Base-by-base conservation (phyloP, 495 filamentous ascomycete genomes). In the Aspergillus incahuasiensis region DNA sequence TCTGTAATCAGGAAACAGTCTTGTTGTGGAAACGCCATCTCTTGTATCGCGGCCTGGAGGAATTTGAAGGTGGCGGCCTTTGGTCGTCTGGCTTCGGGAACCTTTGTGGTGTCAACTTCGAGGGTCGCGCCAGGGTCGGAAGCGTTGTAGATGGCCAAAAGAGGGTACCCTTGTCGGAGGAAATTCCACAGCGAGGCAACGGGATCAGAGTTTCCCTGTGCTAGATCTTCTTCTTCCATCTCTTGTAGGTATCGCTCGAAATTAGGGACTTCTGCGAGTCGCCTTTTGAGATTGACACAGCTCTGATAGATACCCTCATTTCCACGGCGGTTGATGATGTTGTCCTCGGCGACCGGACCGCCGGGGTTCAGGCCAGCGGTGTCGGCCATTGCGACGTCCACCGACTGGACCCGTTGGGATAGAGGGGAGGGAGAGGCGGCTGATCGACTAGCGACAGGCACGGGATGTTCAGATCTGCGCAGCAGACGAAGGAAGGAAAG, bases 271-370 rank as follows among this genome's bases (percentile, higher is more conserved):
- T 86, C 83, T 34, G 83, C 81, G 52, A 98, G 76, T 54, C 95
- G 82, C 68, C 84, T 82, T 69, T 87, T 87, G 45, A 97, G 75
- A 54, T 85, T 83, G 52, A 94, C 80, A 70, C 95, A 97, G 68
- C 92, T 96, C 71, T 97, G 94, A 65, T 95, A 98, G 28, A 98
- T 84, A 19, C 91, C 96, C 59, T 90, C 87, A 66, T 94, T 92
- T 69, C 91, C 95, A 56, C 82, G 85, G 65, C 88, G 87, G 71
- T 97, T 98, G 76, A 97, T 95, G 71, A 98, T 95, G 67, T 92
- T 95, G 69, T 88, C 80, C 63, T 86, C 87, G 34, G 88, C 84
- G 54, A 91, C 80, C 43, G 81, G 83, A 48, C 79, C 83, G 58
- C 79, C 81, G 32, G 32, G 32, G 58, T 61, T 72, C 59, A 68